phyloP scores from a whole-genome alignment of 352 stramenopile species.

The Plasmopara muralis region DNA sequence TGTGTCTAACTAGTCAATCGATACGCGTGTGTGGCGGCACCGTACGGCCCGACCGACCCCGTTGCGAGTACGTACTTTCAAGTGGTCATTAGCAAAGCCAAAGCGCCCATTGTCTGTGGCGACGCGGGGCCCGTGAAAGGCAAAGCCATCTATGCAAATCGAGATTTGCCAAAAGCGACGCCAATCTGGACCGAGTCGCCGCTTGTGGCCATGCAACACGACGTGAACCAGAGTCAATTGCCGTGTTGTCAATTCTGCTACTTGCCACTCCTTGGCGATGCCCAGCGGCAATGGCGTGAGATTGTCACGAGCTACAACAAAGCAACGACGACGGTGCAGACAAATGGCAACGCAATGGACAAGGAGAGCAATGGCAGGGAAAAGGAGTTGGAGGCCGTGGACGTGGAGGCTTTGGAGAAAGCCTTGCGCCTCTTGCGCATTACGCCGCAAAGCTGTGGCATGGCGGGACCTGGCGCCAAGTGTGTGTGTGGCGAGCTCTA shows the following conservation, averaged over 20 bases:
- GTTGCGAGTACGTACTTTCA: slow-evolving; percentile 54
- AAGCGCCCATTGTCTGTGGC: slow-evolving; percentile 52
- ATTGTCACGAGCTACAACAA: slow-evolving; percentile 32
- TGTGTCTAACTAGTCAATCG: slow-evolving; percentile 20
- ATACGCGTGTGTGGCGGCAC: slow-evolving; percentile 47
- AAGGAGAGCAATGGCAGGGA: slow-evolving; percentile 1
- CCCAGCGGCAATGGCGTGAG: slow-evolving; percentile 38
- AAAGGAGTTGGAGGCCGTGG: slow-evolving; percentile 10
- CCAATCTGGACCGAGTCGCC: slow-evolving; percentile 66
- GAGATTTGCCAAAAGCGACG: slow-evolving; percentile 34
- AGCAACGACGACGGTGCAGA: neutral
- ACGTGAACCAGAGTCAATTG: slow-evolving; percentile 33
- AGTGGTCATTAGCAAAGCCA: slow-evolving; percentile 51
- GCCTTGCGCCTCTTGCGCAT: slow-evolving; percentile 37
- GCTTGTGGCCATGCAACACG: slow-evolving; percentile 70
- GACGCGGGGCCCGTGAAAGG: slow-evolving; percentile 55
- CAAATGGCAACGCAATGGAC: neutral
- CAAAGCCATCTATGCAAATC: slow-evolving; percentile 64
- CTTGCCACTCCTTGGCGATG: slow-evolving; percentile 47
- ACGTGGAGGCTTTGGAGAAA: slow-evolving; percentile 35
- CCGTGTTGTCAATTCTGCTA: slow-evolving; percentile 70
- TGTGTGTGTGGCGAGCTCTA: slow-evolving; percentile 78
- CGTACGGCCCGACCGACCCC: slow-evolving; percentile 43
- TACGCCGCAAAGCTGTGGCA: slow-evolving; percentile 41
- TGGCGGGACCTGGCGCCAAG: slow-evolving; percentile 25